phyloP scores from a whole-genome alignment of 495 filamentous ascomycete species.

The Aspergillus asperescens region DNA sequence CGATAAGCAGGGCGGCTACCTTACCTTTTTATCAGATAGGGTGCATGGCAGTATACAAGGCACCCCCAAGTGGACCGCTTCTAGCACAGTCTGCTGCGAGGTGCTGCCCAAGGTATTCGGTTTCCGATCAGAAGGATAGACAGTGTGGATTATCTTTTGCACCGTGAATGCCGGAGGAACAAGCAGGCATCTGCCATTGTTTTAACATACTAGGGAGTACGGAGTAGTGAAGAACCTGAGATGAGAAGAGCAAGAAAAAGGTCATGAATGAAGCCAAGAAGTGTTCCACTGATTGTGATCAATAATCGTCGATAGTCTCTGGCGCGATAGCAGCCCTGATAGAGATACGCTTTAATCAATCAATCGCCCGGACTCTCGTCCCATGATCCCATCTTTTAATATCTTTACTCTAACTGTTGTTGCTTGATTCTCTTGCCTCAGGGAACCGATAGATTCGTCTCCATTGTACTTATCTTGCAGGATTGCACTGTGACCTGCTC shows the following conservation, averaged over 20 bases:
- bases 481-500: neutral
- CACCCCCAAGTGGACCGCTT: neutral
- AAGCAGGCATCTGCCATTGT: too few species aligned
- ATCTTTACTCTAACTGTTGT: neutral
- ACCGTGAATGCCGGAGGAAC: too few species aligned
- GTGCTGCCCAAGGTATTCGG: neutral
- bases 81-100: neutral
- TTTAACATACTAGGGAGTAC: too few species aligned
- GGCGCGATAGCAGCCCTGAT: slow-evolving; percentile 11
- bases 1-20: neutral
- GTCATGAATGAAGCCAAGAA: slow-evolving; percentile 8
- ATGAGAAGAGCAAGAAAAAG: neutral
- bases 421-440: neutral
- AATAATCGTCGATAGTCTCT: slow-evolving; percentile 17
- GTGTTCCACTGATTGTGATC: slow-evolving; percentile 7
- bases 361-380: slow-evolving; percentile 2
- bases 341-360: neutral
- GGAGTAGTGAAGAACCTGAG: too few species aligned
- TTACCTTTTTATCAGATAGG: neutral
- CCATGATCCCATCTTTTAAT: slow-evolving; percentile 7
- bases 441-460: neutral
- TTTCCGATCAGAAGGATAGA: too few species aligned
- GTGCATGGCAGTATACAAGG: neutral
- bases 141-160: too few species aligned
- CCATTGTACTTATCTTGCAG: neutral